A percentile compares a stretch with the other conserved stretches of the same genome.
Evolutionary conservation across 2,329 filamentous ascomycete genomes (phyloP).

Genomic region (Alternaria brassicae): DNA sequence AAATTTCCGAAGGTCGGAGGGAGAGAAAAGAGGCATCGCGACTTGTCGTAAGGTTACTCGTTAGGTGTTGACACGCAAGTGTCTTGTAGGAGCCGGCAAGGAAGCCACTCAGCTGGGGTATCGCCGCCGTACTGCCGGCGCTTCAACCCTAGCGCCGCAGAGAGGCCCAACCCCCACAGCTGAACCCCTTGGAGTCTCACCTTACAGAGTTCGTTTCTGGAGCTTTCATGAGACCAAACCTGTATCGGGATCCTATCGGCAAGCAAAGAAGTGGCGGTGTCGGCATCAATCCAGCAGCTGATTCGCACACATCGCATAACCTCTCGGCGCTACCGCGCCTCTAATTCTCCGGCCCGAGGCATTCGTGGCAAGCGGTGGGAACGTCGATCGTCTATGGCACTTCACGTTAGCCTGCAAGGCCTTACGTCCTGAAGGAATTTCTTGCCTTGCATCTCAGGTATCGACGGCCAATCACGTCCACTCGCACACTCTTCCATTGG

Average conservation of each 20-base stretch:
- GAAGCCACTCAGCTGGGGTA: neutral
- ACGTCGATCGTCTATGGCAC: constrained; percentile 11
- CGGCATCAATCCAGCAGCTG: neutral
- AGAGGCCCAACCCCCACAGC: neutral
- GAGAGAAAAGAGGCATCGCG: neutral
- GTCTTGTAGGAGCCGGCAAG: neutral
- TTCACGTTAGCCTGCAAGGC: constrained; percentile 13
- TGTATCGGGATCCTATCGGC: neutral
- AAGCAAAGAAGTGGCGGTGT: neutral
- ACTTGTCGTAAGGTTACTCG: neutral
- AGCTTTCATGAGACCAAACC: neutral
- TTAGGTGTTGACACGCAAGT: neutral
- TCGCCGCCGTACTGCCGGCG: neutral
- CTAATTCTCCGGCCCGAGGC: constrained; percentile 4
- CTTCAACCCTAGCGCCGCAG: constrained; percentile 1
- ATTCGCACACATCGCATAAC: neutral
- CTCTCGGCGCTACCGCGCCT: neutral
- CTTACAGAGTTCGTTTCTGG: neutral
- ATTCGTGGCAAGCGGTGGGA: constrained; percentile 1
- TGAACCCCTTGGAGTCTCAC: neutral
- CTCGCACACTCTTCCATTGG: constrained; percentile 4
- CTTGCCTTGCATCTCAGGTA: neutral
- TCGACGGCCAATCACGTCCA: constrained; percentile 3
- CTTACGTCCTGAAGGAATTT: constrained; percentile 9
- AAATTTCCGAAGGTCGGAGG: neutral